Conservation (phyloP, 2,329 filamentous ascomycete species). For the Diaporthe ampelina region DNA sequence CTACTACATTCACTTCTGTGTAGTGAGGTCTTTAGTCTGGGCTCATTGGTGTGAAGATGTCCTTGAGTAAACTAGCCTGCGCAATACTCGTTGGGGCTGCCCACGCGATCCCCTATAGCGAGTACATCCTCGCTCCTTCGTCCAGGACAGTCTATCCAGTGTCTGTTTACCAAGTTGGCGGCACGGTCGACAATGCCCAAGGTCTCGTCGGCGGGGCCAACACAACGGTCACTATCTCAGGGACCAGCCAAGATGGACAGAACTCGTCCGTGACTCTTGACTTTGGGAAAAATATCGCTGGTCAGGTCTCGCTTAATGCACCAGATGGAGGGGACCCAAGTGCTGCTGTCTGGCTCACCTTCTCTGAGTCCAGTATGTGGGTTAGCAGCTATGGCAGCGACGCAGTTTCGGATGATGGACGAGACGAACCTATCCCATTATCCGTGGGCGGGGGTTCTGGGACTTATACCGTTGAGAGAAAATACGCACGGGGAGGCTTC, state of each 20-base stretch:
- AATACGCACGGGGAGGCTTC: conserved; percentile 55
- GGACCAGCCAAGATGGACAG: background rate
- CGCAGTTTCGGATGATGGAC: conserved; percentile 45
- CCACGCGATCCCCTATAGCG: conserved; percentile 35
- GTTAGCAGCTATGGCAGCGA: conserved; percentile 61
- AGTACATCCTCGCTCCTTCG: conserved; percentile 44
- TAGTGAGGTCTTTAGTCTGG: background rate
- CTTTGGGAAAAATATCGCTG: conserved; percentile 55
- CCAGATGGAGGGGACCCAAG: conserved; percentile 43
- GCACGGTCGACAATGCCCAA: conserved; percentile 42
- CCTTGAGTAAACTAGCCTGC: background rate
- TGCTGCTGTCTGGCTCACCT: conserved; percentile 55
- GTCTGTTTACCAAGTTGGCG: conserved; percentile 41
- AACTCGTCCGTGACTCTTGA: conserved; percentile 55
- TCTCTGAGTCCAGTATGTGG: conserved; percentile 59
- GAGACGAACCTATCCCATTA: conserved; percentile 37
- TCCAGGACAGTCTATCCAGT: conserved; percentile 42
- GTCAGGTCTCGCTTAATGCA: conserved; percentile 53
- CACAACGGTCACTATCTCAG: conserved; percentile 23
- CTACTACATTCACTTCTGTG: background rate
- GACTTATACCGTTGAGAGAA: conserved; percentile 46
- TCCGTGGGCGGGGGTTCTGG: conserved; percentile 33
- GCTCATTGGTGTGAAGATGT: conserved; percentile 15
- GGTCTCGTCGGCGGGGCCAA: conserved; percentile 44
- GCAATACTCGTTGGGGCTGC: conserved; percentile 3